Percentiles rank a stretch among this genome's conserved stretches.
These are phyloP conservation scores for Potentilla sterilis DNA, from an alignment of 306 rosid genomes.

Conservation along the genomic window DNA sequence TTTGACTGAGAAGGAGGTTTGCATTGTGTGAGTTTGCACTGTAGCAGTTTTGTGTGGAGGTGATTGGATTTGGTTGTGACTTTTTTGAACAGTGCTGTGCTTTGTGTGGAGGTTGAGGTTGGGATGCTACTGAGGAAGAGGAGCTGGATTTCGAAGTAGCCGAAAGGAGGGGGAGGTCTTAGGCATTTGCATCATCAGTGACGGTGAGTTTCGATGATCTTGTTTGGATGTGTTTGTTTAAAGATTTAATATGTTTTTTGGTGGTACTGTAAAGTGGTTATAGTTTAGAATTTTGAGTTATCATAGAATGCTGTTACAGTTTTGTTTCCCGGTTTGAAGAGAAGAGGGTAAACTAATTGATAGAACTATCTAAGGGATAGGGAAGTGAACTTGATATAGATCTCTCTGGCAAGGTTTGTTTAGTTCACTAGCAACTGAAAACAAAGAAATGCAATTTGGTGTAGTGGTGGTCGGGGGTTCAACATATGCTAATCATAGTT, in stretches of 20 bases:
- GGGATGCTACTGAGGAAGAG: conserved; percentile 26
- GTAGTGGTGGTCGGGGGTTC: not conserved
- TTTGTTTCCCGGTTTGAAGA: not conserved
- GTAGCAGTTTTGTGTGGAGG: conserved; percentile 14
- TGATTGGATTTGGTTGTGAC: too few species aligned
- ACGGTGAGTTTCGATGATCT: conserved; percentile 24
- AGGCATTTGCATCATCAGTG: conserved; percentile 47
- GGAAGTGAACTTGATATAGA: not conserved
- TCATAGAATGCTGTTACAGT: not conserved
- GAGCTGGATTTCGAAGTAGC: conserved; percentile 30
- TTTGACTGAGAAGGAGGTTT: conserved; percentile 11
- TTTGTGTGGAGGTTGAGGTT: conserved; percentile 12
- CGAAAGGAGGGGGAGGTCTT: conserved; percentile 46
- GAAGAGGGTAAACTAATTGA: not conserved
- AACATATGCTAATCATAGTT: not conserved
- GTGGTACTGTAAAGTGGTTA: not conserved
- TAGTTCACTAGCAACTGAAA: not conserved
- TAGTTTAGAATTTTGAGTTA: not conserved
- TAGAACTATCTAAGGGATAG: not conserved
- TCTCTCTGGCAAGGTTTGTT: not conserved
- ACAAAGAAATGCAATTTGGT: not conserved
- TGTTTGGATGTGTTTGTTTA: not conserved
- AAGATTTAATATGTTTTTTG: not conserved
- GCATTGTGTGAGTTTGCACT: conserved; percentile 8
- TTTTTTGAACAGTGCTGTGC: not conserved